These are phyloP conservation scores for Somion occarium DNA, from an alignment of 1,284 basidiomycete species.

Conservation along the genomic window DNA sequence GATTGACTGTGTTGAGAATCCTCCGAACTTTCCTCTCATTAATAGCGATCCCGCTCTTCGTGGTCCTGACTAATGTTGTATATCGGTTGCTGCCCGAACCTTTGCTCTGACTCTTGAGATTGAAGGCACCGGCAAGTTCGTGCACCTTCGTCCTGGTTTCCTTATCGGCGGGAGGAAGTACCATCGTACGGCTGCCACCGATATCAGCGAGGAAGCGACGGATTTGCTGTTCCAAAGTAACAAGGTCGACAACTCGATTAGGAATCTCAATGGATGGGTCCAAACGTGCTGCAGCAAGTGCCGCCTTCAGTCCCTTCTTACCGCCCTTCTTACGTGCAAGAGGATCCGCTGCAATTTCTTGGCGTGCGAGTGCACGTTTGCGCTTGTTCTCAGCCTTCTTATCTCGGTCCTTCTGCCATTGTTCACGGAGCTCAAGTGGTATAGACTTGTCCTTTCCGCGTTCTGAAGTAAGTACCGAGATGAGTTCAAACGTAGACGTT, in stretches of 20 bases:
- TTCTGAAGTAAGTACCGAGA: constrained; percentile 11
- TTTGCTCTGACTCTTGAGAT: constrained; percentile 71
- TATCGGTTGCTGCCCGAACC: constrained; percentile 61
- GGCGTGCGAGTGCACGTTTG: constrained; percentile 52
- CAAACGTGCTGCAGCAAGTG: constrained; percentile 46
- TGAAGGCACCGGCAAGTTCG: constrained; percentile 71
- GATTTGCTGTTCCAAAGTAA: constrained; percentile 63
- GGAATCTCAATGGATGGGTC: constrained; percentile 44
- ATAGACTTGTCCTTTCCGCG: constrained; percentile 57
- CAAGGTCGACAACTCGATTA: constrained; percentile 48
- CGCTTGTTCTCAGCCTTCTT: constrained; percentile 80
- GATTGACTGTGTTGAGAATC: constrained; percentile 39
- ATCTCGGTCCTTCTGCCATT: constrained; percentile 78
- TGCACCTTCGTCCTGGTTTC: constrained; percentile 68
- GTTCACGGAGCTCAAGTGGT: constrained; percentile 58
- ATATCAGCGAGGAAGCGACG: constrained; percentile 60
- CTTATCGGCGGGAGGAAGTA: constrained; percentile 75
- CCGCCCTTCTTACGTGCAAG: constrained; percentile 52
- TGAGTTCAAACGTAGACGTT: background rate
- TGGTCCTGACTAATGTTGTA: constrained; percentile 69
- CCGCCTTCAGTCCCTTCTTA: constrained; percentile 65
- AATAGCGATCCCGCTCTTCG: constrained; percentile 42
- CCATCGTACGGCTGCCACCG: constrained; percentile 47
- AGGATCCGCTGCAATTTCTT: constrained; percentile 53
- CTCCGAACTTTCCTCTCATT: constrained; percentile 57